phyloP scores from a whole-genome alignment of 75 land plant species.

The Ceratopteris richardii region DNA sequence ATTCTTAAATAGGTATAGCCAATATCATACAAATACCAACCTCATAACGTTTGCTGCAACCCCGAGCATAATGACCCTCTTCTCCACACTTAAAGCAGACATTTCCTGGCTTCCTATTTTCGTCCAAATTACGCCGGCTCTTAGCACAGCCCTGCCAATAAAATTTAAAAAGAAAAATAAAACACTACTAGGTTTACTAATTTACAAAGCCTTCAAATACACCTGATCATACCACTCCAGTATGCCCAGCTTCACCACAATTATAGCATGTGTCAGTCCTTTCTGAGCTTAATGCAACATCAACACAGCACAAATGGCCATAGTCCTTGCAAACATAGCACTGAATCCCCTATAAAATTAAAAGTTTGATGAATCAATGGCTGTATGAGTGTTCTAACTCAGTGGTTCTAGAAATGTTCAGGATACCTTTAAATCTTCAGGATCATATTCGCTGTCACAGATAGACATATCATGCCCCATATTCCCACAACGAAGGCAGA shows the following conservation, averaged over 20 bases:
- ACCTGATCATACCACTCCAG: constrained; percentile 46
- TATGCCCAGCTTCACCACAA: constrained; percentile 79
- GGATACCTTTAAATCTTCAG: constrained; percentile 58
- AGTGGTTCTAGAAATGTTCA: neutral
- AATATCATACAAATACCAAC: constrained; percentile 12
- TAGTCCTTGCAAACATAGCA: constrained; percentile 70
- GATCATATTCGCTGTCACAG: constrained; percentile 38
- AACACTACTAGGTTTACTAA: too few species aligned
- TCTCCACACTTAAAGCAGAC: constrained; percentile 75
- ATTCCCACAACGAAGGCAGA: constrained; percentile 60
- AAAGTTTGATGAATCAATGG: neutral
- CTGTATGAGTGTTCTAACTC: too few species aligned
- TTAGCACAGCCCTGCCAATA: constrained; percentile 54
- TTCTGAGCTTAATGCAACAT: constrained; percentile 29
- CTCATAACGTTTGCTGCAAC: constrained; percentile 42
- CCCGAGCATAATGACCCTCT: constrained; percentile 87
- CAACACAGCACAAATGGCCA: constrained; percentile 83
- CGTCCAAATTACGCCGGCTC: constrained; percentile 17
- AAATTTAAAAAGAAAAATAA: neutral
- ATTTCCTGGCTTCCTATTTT: constrained; percentile 10
- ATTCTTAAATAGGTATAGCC: neutral
- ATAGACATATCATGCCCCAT: constrained; percentile 60
- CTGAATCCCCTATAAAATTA: constrained; percentile 44
- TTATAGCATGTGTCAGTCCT: constrained; percentile 60
- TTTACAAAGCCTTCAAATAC: neutral